Evolutionary conservation across 768 basidiomycete genomes (phyloP).

Genomic region (Phanerochaete carnosa): DNA sequence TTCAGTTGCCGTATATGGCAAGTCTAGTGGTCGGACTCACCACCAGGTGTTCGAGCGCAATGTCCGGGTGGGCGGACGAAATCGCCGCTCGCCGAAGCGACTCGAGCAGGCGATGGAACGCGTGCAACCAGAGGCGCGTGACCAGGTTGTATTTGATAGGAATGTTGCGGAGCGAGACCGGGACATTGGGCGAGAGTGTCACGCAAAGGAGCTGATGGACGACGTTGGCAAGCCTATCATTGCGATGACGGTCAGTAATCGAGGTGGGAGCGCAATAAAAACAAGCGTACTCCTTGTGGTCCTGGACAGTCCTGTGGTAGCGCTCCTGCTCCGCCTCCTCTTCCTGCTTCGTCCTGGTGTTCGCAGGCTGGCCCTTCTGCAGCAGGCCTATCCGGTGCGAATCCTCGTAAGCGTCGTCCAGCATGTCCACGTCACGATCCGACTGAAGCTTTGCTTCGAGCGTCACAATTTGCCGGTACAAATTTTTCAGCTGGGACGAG

Average conservation of each 20-base stretch:
- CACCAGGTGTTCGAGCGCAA: conserved; percentile 87
- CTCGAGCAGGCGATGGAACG: conserved; percentile 88
- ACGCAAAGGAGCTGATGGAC: conserved; percentile 87
- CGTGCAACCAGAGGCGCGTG: conserved; percentile 87
- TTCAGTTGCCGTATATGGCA: conserved; percentile 1
- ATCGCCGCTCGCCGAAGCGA: conserved; percentile 70
- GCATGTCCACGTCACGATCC: conserved; percentile 33
- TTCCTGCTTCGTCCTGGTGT: conserved; percentile 1
- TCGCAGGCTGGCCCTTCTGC: conserved; percentile 23
- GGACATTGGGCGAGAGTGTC: conserved; percentile 82
- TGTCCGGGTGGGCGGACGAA: conserved; percentile 47
- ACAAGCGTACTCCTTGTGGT: conserved; percentile 78
- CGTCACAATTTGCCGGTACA: conserved; percentile 79
- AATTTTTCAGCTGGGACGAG: conserved; percentile 69
- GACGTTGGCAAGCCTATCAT: conserved; percentile 77
- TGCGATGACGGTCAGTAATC: conserved; percentile 11
- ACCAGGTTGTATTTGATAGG: conserved; percentile 96
- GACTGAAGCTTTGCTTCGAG: conserved; percentile 70
- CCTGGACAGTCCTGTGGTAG: conserved; percentile 65
- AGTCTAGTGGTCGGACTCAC: conserved; percentile 9
- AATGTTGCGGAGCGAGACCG: conserved; percentile 84
- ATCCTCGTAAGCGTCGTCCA: conserved; percentile 23
- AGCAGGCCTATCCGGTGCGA: conserved; percentile 41
- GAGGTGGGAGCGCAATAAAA: too few relatives aligned
- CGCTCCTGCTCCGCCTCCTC: conserved; percentile 72